phyloP scores from a whole-genome alignment of 2,329 filamentous ascomycete genomes.

The Cordyceps farinosa region DNA sequence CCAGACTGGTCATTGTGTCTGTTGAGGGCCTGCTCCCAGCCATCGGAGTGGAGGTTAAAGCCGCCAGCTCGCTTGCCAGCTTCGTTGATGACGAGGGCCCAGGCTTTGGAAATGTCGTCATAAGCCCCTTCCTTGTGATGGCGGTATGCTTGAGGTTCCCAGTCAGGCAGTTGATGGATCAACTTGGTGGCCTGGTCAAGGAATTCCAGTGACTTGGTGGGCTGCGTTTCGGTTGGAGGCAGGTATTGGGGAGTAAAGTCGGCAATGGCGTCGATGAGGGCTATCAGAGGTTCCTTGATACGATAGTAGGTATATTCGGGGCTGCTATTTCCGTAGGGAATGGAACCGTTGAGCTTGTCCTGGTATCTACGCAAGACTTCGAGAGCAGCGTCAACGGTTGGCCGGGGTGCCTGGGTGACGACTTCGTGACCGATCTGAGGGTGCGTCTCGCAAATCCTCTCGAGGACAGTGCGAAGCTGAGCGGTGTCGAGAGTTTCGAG shows the following conservation, averaged over 20 bases:
- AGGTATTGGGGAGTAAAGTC: slow-evolving; percentile 97
- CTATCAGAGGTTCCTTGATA: slow-evolving; percentile 73
- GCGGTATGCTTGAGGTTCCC: slow-evolving; percentile 84
- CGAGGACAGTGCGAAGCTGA: slow-evolving; percentile 80
- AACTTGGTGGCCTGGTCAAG: slow-evolving; percentile 87
- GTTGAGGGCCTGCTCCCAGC: slow-evolving; percentile 84
- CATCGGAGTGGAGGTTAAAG: slow-evolving; percentile 81
- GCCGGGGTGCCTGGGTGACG: slow-evolving; percentile 77
- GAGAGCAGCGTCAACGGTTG: slow-evolving; percentile 75
- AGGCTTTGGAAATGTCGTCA: slow-evolving; percentile 91
- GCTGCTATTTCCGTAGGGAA: slow-evolving; percentile 79
- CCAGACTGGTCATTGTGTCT: slow-evolving; percentile 86
- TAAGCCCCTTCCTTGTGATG: slow-evolving; percentile 94
- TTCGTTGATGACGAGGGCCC: slow-evolving; percentile 87
- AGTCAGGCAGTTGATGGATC: slow-evolving; percentile 84
- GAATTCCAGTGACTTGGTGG: slow-evolving; percentile 79
- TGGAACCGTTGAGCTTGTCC: slow-evolving; percentile 68
- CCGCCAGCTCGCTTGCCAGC: slow-evolving; percentile 87
- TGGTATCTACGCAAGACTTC: slow-evolving; percentile 81
- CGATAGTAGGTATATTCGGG: slow-evolving; percentile 95
- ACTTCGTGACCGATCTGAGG: slow-evolving; percentile 84
- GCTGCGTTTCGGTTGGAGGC: slow-evolving; percentile 81
- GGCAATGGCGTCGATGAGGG: slow-evolving; percentile 81
- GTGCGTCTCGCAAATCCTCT: slow-evolving; percentile 85
- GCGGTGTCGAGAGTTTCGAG: slow-evolving; percentile 88